phyloP scores from a whole-genome alignment of 2,329 filamentous ascomycete species.

The Botrytis galanthina region DNA sequence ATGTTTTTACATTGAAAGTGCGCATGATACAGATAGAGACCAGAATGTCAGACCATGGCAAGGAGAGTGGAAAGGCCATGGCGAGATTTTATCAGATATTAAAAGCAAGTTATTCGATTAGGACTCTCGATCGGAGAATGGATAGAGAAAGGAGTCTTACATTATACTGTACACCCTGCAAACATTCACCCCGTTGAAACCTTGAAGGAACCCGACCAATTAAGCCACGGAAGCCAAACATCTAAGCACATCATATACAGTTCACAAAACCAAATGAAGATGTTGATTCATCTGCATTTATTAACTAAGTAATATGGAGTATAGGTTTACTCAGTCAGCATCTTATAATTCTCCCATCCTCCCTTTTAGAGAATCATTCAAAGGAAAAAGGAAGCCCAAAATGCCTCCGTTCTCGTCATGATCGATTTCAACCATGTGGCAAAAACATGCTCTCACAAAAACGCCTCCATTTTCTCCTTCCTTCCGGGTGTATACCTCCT shows the following conservation, averaged over 20 bases:
- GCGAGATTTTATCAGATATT: neutral
- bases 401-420: neutral
- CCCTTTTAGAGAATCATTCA: neutral
- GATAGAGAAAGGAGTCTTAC: neutral
- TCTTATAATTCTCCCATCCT: neutral
- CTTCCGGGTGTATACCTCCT: neutral
- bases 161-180: neutral
- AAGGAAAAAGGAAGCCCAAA: neutral
- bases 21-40: neutral
- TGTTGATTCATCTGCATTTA: neutral
- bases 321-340: neutral
- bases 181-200: neutral
- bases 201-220: neutral
- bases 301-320: neutral
- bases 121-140: neutral
- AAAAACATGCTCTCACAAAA: neutral
- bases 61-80: neutral
- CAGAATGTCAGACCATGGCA: neutral
- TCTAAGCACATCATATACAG: neutral
- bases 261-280: neutral
- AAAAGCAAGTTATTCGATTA: neutral
- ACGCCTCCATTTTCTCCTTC: slow-evolving; percentile 1
- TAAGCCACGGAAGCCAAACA: neutral
- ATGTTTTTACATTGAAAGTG: too few relatives aligned
- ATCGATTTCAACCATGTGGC: neutral